Evolutionary conservation across 805 yeast species (phyloP).

Genomic region (Ogataea wickerhamii): DNA sequence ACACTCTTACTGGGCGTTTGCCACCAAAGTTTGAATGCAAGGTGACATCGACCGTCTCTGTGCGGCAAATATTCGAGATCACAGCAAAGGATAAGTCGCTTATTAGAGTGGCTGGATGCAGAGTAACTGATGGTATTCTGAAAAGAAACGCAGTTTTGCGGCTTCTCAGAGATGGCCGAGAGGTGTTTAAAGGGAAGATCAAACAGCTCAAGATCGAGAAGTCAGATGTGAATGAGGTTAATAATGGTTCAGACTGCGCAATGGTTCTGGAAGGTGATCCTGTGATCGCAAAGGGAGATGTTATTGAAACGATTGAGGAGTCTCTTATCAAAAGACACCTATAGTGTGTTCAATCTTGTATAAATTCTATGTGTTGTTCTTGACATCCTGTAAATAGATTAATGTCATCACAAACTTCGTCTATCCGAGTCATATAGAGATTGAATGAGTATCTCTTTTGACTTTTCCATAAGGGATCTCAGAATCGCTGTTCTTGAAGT

Average conservation of each 20-base stretch:
- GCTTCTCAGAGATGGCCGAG: conserved; percentile 47
- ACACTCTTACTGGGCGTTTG: conserved; percentile 53
- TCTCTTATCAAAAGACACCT: conserved; percentile 52
- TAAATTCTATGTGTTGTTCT: background rate
- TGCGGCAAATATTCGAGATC: conserved; percentile 71
- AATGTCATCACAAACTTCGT: conserved; percentile 3
- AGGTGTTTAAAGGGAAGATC: conserved; percentile 40
- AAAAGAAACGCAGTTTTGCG: conserved; percentile 47
- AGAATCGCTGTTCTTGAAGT: conserved; percentile 1
- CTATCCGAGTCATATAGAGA: conserved; percentile 17
- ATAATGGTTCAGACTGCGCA: conserved; percentile 91
- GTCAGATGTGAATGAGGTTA: conserved; percentile 71
- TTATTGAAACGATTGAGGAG: conserved; percentile 69
- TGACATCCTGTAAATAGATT: background rate
- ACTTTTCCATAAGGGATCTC: conserved; percentile 3
- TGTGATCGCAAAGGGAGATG: conserved; percentile 55
- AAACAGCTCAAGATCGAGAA: conserved; percentile 77
- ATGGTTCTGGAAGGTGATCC: conserved; percentile 51
- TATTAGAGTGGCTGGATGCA: conserved; percentile 81
- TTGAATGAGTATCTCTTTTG: conserved; percentile 4
- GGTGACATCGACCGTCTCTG: conserved; percentile 59
- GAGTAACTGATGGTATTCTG: conserved; percentile 66
- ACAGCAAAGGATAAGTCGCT: conserved; percentile 52
- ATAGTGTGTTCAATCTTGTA: conserved; percentile 17
- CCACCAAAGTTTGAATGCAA: conserved; percentile 66